These are phyloP conservation scores for Aspergillus diversus DNA, from an alignment of 495 filamentous ascomycete genomes.

Conservation along the genomic window DNA sequence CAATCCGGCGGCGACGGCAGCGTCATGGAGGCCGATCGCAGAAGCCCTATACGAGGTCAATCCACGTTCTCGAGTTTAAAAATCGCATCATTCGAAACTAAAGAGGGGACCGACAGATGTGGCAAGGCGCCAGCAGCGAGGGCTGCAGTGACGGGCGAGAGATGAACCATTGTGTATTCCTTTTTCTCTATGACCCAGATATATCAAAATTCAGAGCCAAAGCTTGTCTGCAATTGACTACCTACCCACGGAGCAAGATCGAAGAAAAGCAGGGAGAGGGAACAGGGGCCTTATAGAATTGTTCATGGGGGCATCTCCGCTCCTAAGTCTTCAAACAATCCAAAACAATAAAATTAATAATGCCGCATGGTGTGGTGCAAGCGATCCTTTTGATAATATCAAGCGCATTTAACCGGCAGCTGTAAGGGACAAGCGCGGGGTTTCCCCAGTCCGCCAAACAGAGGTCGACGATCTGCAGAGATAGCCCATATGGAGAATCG, in stretches of 20 bases:
- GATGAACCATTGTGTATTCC: neutral
- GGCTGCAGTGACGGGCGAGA: neutral
- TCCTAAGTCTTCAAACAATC: neutral
- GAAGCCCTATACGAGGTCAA: conserved; percentile 18
- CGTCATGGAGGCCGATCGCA: conserved; percentile 45
- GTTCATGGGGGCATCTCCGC: neutral
- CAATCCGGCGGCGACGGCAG: conserved; percentile 54
- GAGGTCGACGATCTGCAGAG: neutral
- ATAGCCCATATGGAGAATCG: neutral
- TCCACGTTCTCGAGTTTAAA: neutral
- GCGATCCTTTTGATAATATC: neutral
- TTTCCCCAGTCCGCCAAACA: neutral
- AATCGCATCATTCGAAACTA: neutral
- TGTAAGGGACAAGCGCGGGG: neutral
- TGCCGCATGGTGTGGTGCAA: neutral
- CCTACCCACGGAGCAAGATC: neutral
- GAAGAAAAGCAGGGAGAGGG: neutral
- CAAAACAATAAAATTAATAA: neutral
- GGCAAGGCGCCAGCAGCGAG: neutral
- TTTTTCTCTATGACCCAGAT: too few species aligned
- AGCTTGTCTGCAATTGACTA: neutral
- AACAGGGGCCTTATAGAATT: neutral
- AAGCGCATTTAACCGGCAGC: neutral
- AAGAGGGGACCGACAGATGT: neutral
- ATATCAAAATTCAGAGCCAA: neutral